Evolutionary conservation across 1,284 basidiomycete genomes (phyloP).

Genomic region (Rhodotorula mucilaginosa): DNA sequence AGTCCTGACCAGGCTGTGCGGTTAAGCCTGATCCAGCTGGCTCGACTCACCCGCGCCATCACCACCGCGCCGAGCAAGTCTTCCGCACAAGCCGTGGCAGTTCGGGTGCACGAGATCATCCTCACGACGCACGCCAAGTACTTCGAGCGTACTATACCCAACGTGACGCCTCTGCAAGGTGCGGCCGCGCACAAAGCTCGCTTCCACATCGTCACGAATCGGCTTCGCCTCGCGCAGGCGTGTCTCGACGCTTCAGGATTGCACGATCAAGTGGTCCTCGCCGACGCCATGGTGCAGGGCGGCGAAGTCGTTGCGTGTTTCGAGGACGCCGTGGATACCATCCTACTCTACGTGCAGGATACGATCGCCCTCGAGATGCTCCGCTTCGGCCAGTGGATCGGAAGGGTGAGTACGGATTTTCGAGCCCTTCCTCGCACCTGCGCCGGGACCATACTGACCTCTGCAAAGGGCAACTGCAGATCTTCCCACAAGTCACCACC

Average conservation of each 20-base stretch:
- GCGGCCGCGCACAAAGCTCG: slow-evolving; percentile 1
- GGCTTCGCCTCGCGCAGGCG: slow-evolving; percentile 6
- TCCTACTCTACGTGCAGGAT: slow-evolving; percentile 19
- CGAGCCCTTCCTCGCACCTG: not conserved
- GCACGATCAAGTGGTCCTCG: slow-evolving; percentile 7
- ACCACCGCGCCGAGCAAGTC: not conserved
- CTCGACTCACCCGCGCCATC: not conserved
- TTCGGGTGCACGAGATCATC: slow-evolving; percentile 5
- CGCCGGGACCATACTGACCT: not conserved
- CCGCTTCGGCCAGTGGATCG: slow-evolving; percentile 16
- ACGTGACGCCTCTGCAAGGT: not conserved
- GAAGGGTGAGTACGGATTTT: not conserved
- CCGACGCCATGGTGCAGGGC: slow-evolving; percentile 7
- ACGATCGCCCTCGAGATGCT: slow-evolving; percentile 10
- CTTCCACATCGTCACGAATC: slow-evolving; percentile 9
- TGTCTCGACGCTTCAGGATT: slow-evolving; percentile 16
- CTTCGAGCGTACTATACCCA: not conserved
- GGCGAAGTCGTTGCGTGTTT: slow-evolving; percentile 26
- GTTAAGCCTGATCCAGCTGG: slow-evolving; percentile 4
- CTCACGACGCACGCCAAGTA: slow-evolving; percentile 6
- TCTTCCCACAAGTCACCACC: slow-evolving; percentile 18
- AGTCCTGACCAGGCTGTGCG: not conserved
- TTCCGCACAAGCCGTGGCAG: not conserved
- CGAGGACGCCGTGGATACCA: slow-evolving; percentile 7
- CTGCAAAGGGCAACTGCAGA: not conserved